phyloP scores from a whole-genome alignment of 179 eudicot genomes.

The Silene noctiflora region DNA sequence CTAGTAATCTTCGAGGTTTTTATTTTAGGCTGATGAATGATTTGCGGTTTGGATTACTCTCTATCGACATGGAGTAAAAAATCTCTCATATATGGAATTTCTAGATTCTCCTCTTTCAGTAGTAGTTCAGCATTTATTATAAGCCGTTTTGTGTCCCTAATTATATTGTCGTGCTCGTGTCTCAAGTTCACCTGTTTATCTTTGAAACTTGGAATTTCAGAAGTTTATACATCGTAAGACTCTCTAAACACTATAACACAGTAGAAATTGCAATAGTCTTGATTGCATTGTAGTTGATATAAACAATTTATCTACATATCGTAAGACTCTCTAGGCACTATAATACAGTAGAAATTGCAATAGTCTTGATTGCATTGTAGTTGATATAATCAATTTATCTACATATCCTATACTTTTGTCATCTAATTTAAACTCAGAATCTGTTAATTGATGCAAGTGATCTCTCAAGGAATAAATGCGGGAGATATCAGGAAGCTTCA shows the following conservation, averaged over 20 bases:
- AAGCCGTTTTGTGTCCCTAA: not conserved
- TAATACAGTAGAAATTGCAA: too few species aligned
- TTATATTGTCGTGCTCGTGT: not conserved
- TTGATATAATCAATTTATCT: not conserved
- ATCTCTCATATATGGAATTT: too few species aligned
- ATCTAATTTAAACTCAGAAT: not conserved
- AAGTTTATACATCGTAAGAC: not conserved
- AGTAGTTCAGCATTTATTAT: not conserved
- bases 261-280: too few species aligned
- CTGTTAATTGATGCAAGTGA: constrained; percentile 38
- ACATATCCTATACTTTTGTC: not conserved
- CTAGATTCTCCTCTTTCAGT: not conserved
- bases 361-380: not conserved
- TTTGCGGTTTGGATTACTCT: not conserved
- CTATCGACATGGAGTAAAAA: too few species aligned
- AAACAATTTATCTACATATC: too few species aligned
- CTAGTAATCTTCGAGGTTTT: not conserved
- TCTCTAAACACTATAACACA: too few species aligned
- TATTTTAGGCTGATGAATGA: not conserved
- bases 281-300: too few species aligned
- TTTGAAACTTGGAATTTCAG: not conserved
- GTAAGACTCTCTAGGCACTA: too few species aligned
- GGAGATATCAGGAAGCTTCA: constrained; percentile 98
- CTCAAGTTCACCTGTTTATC: not conserved
- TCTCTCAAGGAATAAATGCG: constrained; percentile 89